Evolutionary conservation across 129 eudicot genomes (phyloP).

Genomic region (Ambrosia artemisiifolia): DNA sequence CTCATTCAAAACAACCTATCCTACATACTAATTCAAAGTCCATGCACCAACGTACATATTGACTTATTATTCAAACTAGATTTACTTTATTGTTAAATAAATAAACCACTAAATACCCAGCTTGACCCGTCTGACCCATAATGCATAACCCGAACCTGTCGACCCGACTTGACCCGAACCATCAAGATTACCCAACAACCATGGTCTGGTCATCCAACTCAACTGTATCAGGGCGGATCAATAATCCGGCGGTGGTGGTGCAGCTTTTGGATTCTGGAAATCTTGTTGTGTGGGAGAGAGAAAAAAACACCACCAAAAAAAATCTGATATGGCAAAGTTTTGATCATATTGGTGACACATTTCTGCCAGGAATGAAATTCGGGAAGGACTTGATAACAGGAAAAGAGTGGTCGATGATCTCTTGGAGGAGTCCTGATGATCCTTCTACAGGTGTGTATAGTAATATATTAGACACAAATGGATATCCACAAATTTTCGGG

Average conservation of each 20-base stretch:
- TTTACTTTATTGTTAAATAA: too few species aligned
- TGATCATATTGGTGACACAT: conserved; percentile 23
- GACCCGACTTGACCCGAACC: too few species aligned
- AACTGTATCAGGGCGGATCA: not conserved
- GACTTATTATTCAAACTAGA: too few species aligned
- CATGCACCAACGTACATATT: too few species aligned
- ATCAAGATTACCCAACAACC: too few species aligned
- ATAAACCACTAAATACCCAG: too few species aligned
- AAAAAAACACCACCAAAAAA: not conserved
- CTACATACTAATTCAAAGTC: too few species aligned
- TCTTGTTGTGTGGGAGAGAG: conserved; percentile 7
- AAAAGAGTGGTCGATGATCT: conserved; percentile 4
- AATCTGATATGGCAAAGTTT: conserved; percentile 35
- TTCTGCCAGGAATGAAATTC: conserved; percentile 24
- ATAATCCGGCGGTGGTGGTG: not conserved
- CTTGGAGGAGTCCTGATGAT: conserved; percentile 40
- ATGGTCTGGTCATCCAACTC: conserved; percentile 32
- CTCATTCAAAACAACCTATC: too few species aligned
- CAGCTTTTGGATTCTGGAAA: conserved; percentile 27
- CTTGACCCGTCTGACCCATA: too few species aligned
- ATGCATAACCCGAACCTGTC: too few species aligned
- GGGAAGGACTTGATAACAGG: conserved; percentile 33
- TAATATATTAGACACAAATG: conserved; percentile 1
- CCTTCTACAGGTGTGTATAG: conserved; percentile 28
- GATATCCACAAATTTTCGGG: conserved; percentile 26